Evolutionary conservation across 352 stramenopile species (phyloP).

Genomic region (Globisporangium apiculatum): DNA sequence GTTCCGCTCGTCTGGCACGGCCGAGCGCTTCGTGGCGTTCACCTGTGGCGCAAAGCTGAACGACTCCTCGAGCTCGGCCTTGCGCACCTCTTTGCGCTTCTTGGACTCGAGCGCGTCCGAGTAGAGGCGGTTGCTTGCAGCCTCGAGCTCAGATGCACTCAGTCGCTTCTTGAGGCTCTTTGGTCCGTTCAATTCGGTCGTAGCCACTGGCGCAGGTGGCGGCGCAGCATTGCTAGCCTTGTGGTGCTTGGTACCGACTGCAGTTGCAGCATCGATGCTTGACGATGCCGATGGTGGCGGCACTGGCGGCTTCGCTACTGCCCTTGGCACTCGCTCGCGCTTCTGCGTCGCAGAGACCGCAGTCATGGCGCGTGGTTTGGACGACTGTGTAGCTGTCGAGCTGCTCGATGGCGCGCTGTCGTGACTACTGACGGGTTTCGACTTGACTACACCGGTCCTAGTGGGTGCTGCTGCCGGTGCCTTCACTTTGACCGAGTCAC

Average conservation of each 20-base stretch:
- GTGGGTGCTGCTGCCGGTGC: background rate
- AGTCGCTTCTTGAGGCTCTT: constrained; percentile 45
- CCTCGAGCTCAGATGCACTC: constrained; percentile 40
- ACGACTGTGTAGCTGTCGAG: background rate
- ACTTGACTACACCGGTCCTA: background rate
- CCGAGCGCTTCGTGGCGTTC: constrained; percentile 41
- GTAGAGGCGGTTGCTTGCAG: constrained; percentile 54
- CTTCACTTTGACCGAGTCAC: constrained; percentile 7
- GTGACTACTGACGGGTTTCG: background rate
- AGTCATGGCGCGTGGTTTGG: background rate
- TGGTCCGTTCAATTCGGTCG: constrained; percentile 10
- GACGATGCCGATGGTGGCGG: background rate
- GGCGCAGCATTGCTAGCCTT: background rate
- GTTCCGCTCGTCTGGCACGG: constrained; percentile 21
- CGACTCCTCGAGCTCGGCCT: constrained; percentile 40
- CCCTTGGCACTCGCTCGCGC: background rate
- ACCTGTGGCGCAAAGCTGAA: constrained; percentile 59
- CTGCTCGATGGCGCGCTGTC: background rate
- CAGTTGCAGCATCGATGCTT: background rate
- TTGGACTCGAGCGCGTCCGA: constrained; percentile 53
- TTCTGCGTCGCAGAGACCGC: background rate
- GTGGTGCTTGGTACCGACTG: background rate
- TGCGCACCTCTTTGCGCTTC: constrained; percentile 41
- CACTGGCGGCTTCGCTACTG: background rate
- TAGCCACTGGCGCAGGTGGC: constrained; percentile 6